Conservation (phyloP, 1,284 basidiomycete genomes). For the Ganoderma sp. region DNA sequence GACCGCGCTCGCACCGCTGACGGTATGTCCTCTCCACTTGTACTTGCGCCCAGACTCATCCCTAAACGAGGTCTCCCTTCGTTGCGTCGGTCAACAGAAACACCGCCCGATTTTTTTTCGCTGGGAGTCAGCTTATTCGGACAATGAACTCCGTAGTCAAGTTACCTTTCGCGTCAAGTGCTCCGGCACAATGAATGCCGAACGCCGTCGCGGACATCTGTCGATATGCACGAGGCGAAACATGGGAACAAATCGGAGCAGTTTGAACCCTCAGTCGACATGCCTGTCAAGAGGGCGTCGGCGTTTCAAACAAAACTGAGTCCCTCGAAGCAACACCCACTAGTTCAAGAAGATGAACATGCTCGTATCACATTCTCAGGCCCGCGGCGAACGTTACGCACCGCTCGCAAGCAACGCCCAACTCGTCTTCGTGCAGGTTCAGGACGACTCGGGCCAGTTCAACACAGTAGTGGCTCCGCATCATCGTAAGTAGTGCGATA, state of each 20-base stretch:
- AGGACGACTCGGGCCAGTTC: too few relatives aligned
- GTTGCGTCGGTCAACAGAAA: background rate
- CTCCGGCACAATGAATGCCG: background rate
- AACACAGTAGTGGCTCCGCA: background rate
- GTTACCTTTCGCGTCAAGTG: background rate
- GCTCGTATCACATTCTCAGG: too few relatives aligned
- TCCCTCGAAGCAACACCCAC: background rate
- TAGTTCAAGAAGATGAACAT: too few relatives aligned
- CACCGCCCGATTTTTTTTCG: too few relatives aligned
- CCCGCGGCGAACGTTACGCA: too few relatives aligned
- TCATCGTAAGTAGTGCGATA: background rate
- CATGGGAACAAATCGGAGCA: background rate
- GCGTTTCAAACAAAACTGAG: background rate
- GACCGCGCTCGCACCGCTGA: background rate
- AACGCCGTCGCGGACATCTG: background rate
- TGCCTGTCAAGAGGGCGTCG: background rate
- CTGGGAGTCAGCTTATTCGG: background rate
- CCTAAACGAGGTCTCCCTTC: constrained; percentile 30
- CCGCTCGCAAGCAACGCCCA: too few relatives aligned
- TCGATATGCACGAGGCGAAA: background rate
- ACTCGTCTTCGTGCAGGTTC: too few relatives aligned
- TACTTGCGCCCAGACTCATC: constrained; percentile 44
- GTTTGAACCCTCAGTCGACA: background rate
- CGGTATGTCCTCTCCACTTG: constrained; percentile 44
- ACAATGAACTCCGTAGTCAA: background rate